phyloP scores from a whole-genome alignment of 1,284 basidiomycete species.

The Pseudozyma thailandica region DNA sequence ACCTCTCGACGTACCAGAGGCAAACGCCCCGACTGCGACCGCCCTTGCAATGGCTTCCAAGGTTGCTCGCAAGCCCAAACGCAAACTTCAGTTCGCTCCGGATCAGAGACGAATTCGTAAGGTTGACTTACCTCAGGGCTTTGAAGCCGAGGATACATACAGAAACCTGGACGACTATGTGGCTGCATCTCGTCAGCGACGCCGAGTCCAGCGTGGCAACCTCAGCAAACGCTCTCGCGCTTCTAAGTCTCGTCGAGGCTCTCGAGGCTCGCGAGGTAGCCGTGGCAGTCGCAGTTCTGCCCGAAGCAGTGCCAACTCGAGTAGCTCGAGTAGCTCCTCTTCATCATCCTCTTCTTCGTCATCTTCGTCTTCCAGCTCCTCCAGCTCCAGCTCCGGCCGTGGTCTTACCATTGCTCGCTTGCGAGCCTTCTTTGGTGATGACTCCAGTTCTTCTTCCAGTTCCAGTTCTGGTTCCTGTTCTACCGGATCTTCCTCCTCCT shows the following conservation, averaged over 20 bases:
- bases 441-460: conserved; percentile 48
- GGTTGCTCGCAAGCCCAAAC: conserved; percentile 43
- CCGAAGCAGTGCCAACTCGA: conserved; percentile 36
- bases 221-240: conserved; percentile 5
- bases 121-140: conserved; percentile 61
- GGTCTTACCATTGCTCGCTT: conserved; percentile 59
- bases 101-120: conserved; percentile 54
- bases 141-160: conserved; percentile 60
- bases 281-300: conserved; percentile 41
- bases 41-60: conserved; percentile 49
- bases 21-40: conserved; percentile 40
- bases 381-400: conserved; percentile 44
- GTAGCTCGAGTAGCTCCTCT: conserved; percentile 41
- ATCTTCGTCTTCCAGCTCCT: conserved; percentile 25
- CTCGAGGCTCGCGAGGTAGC: conserved; percentile 30
- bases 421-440: conserved; percentile 65
- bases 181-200: conserved; percentile 46
- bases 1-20: conserved; percentile 46
- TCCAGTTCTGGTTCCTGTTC: conserved; percentile 40
- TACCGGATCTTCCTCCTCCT: conserved; percentile 30
- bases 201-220: conserved; percentile 30
- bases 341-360: conserved; percentile 39
- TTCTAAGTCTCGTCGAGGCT: conserved; percentile 31
- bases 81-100: conserved; percentile 61
- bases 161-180: conserved; percentile 64